Percentiles rank a stretch among this genome's conserved stretches.
phyloP scores from a whole-genome alignment of 129 eudicot species.

The Flaveria trinervia region DNA sequence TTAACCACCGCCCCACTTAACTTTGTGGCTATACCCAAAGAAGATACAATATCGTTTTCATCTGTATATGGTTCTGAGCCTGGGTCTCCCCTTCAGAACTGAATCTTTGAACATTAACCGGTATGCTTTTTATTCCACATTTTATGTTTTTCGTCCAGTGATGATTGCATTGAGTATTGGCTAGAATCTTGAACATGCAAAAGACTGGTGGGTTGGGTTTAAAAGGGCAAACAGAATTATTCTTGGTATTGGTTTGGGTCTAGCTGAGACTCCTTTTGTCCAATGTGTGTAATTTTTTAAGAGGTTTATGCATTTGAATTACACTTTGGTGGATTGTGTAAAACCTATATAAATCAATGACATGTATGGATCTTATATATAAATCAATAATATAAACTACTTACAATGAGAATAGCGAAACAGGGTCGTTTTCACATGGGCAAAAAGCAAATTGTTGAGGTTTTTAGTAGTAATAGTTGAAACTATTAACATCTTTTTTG shows the following conservation, averaged over 20 bases:
- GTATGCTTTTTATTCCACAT: conserved; percentile 30
- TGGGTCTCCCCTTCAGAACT: conserved; percentile 71
- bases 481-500: not conserved
- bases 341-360: not conserved
- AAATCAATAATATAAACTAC: not conserved
- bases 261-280: not conserved
- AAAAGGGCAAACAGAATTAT: not conserved
- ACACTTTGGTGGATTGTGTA: not conserved
- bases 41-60: conserved; percentile 82
- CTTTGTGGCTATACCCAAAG: conserved; percentile 73
- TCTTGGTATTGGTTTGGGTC: not conserved
- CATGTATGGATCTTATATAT: too few relatives aligned
- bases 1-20: conserved; percentile 70
- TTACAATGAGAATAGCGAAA: not conserved
- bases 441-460: not conserved
- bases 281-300: not conserved
- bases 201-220: not conserved
- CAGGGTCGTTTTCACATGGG: too few relatives aligned
- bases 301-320: not conserved
- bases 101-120: conserved; percentile 39
- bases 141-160: not conserved
- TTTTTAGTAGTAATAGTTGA: not conserved
- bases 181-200: not conserved
- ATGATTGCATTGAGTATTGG: not conserved
- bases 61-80: conserved; percentile 89